Conservation (phyloP, 208 protist species). For the Leishmania major region DNA sequence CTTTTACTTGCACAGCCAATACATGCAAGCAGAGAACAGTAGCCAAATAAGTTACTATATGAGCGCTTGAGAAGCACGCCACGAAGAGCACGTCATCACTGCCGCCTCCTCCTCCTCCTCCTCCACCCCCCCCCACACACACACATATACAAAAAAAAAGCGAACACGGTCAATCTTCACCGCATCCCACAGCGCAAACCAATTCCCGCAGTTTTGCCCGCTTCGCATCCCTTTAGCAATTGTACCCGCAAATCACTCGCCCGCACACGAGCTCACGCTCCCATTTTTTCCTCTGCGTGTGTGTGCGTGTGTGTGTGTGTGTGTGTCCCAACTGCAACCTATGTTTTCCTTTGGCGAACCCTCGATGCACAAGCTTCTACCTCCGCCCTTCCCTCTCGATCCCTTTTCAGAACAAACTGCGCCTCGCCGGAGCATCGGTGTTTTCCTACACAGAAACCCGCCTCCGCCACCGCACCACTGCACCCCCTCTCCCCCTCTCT, state of each 20-base stretch:
- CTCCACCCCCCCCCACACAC: too few species aligned
- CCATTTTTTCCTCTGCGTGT: background rate
- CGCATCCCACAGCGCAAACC: background rate
- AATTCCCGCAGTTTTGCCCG: background rate
- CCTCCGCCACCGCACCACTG: background rate
- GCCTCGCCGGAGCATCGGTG: too few species aligned
- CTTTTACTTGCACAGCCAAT: background rate
- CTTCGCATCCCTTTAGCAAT: background rate
- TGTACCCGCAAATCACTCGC: background rate
- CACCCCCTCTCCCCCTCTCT: too few species aligned
- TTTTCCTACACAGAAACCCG: background rate
- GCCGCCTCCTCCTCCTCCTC: background rate
- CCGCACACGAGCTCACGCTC: background rate
- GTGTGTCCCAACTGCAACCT: background rate
- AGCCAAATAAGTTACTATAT: background rate
- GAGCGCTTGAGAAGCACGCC: background rate
- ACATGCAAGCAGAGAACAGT: background rate
- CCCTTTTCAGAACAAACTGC: too few species aligned
- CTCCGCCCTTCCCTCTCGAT: background rate
- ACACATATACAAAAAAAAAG: background rate
- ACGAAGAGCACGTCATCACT: background rate
- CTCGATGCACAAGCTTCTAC: background rate
- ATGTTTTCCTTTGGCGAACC: background rate
- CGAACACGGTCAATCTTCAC: background rate
- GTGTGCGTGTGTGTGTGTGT: background rate